Conservation (phyloP, 2,329 filamentous ascomycete species). For the Fusarium multiceps region DNA sequence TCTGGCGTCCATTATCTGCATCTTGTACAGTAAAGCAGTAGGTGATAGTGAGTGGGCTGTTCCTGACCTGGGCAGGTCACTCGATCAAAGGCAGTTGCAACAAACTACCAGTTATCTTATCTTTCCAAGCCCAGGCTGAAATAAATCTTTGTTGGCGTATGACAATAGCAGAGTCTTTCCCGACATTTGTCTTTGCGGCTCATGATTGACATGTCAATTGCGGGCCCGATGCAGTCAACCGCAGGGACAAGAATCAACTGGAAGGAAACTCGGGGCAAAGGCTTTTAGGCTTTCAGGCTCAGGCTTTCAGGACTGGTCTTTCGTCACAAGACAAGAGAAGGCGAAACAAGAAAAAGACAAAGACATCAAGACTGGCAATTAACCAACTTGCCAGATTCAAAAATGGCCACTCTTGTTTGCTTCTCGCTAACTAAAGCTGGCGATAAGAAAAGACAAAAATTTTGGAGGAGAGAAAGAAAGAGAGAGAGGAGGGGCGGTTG, state of each 20-base stretch:
- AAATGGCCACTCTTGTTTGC: constrained; percentile 10
- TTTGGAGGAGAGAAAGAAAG: constrained; percentile 10
- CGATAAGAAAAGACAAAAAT: constrained; percentile 7
- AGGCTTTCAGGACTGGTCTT: neutral
- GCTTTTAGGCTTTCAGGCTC: neutral
- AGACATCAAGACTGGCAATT: constrained; percentile 1
- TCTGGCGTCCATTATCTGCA: constrained; percentile 17
- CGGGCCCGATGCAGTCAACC: constrained; percentile 38
- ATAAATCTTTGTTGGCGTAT: constrained; percentile 18
- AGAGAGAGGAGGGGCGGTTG: constrained; percentile 16
- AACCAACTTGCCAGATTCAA: neutral
- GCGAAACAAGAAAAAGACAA: constrained; percentile 11
- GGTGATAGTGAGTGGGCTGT: neutral
- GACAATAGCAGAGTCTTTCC: constrained; percentile 32
- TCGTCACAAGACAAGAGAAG: constrained; percentile 6
- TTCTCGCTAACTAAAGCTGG: constrained; percentile 7
- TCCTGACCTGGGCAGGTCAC: constrained; percentile 4
- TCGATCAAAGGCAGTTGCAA: constrained; percentile 16
- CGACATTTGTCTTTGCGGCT: constrained; percentile 32
- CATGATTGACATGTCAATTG: constrained; percentile 42
- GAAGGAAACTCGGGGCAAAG: constrained; percentile 7
- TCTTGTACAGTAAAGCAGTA: constrained; percentile 1
- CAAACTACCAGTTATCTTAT: constrained; percentile 8
- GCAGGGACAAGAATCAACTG: constrained; percentile 27
- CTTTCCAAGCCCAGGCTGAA: constrained; percentile 3